phyloP scores from a whole-genome alignment of 2,329 filamentous ascomycete genomes.

The Calonectria crousiana region DNA sequence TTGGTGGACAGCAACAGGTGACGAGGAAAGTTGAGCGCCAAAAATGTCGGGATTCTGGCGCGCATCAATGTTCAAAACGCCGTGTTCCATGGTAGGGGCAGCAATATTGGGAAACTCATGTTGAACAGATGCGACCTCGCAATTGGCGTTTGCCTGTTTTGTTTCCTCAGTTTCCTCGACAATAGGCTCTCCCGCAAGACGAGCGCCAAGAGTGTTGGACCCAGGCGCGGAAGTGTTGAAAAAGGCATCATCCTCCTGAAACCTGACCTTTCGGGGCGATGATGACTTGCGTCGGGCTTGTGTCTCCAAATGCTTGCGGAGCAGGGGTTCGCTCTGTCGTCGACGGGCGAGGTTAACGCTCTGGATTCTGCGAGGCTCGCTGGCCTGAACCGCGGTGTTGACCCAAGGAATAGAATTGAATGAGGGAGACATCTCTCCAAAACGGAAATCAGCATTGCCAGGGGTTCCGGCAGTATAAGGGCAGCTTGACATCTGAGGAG shows the following conservation, averaged over 20 bases:
- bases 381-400: constrained; percentile 32
- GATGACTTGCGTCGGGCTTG: constrained; percentile 44
- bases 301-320: constrained; percentile 41
- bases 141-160: not conserved
- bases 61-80: constrained; percentile 51
- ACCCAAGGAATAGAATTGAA: constrained; percentile 47
- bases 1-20: constrained; percentile 35
- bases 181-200: not conserved
- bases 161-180: not conserved
- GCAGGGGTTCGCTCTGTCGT: constrained; percentile 51
- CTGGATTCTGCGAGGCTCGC: constrained; percentile 38
- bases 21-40: constrained; percentile 32
- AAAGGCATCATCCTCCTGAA: constrained; percentile 35
- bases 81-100: constrained; percentile 29
- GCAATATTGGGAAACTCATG: constrained; percentile 4
- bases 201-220: constrained; percentile 5
- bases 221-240: constrained; percentile 28
- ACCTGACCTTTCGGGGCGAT: constrained; percentile 45
- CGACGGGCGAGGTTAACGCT: constrained; percentile 41
- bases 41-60: constrained; percentile 53
- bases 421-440: constrained; percentile 44
- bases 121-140: not conserved
- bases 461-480: constrained; percentile 23
- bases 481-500: constrained; percentile 29
- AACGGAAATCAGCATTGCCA: constrained; percentile 39